phyloP scores from a whole-genome alignment of 306 rosid species.

The Prunus armeniaca region DNA sequence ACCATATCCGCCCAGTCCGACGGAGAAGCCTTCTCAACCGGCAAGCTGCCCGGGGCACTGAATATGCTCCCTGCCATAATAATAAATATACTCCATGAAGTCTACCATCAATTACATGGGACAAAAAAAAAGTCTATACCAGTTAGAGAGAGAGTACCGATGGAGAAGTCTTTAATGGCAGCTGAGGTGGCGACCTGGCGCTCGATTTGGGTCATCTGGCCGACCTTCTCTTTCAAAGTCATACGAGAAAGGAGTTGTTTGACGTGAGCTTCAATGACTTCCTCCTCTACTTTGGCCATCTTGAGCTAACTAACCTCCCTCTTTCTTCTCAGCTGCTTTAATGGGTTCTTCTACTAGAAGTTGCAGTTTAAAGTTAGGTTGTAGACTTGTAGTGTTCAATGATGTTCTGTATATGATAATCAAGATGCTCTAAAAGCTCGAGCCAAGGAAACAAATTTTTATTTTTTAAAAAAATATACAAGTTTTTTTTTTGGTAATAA shows the following conservation, averaged over 20 bases:
- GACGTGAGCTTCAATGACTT: slow-evolving; percentile 55
- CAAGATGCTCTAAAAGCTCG: too few species aligned
- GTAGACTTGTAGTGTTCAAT: too few species aligned
- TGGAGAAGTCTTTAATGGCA: slow-evolving; percentile 38
- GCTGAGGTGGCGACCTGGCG: slow-evolving; percentile 46
- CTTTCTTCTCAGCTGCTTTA: neutral
- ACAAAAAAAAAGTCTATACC: too few species aligned
- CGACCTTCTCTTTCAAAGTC: slow-evolving; percentile 70
- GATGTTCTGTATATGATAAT: too few species aligned
- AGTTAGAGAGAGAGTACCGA: slow-evolving; percentile 33
- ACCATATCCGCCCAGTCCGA: slow-evolving; percentile 66
- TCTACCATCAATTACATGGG: neutral
- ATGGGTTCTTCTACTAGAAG: neutral
- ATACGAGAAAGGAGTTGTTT: slow-evolving; percentile 66
- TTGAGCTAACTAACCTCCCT: neutral
- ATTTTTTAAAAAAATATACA: too few species aligned
- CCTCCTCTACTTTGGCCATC: neutral
- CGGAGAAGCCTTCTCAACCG: slow-evolving; percentile 35
- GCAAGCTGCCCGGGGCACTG: slow-evolving; percentile 54
- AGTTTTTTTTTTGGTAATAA: too few species aligned
- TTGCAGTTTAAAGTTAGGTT: too few species aligned
- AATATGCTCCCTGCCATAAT: slow-evolving; percentile 43
- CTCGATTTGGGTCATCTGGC: slow-evolving; percentile 80
- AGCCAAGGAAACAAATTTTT: too few species aligned
- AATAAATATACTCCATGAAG: neutral